Evolutionary conservation across 2,329 filamentous ascomycete species (phyloP).

Genomic region (Exophiala xenobiotica): DNA sequence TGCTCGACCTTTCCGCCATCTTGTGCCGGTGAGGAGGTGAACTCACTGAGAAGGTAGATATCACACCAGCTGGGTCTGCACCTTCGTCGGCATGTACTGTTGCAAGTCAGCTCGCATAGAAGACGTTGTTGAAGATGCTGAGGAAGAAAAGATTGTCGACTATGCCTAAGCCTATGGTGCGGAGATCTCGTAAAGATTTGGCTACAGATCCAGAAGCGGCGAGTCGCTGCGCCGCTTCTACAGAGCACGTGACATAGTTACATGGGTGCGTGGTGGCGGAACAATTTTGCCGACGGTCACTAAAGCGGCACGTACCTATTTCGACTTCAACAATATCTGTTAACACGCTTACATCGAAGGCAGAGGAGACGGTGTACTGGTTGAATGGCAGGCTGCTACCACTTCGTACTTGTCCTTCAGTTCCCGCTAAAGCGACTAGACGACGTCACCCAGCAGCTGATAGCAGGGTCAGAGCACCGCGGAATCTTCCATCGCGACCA

Average conservation of each 20-base stretch:
- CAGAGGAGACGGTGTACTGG: slow-evolving; percentile 52
- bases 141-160: too few relatives aligned
- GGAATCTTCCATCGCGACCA: slow-evolving; percentile 55
- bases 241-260: too few relatives aligned
- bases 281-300: too few relatives aligned
- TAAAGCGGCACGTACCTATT: too few relatives aligned
- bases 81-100: too few relatives aligned
- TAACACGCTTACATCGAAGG: slow-evolving; percentile 50
- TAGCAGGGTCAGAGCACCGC: slow-evolving; percentile 53
- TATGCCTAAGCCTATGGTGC: too few relatives aligned
- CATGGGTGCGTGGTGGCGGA: too few relatives aligned
- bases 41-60: slow-evolving; percentile 19
- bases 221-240: too few relatives aligned
- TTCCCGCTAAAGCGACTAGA: slow-evolving; percentile 54
- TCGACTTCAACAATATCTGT: too few relatives aligned
- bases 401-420: slow-evolving; percentile 53
- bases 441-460: slow-evolving; percentile 47
- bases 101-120: background rate
- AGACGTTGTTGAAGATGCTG: background rate
- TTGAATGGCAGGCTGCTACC: slow-evolving; percentile 50
- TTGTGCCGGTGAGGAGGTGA: slow-evolving; percentile 8
- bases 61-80: background rate
- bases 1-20: slow-evolving; percentile 26
- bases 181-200: too few relatives aligned
- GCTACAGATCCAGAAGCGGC: too few relatives aligned